A percentile compares a stretch with the other conserved stretches of the same genome.
These are phyloP conservation scores for Xylaria sp. DNA, from an alignment of 2,329 filamentous ascomycete species.

Conservation along the genomic window DNA sequence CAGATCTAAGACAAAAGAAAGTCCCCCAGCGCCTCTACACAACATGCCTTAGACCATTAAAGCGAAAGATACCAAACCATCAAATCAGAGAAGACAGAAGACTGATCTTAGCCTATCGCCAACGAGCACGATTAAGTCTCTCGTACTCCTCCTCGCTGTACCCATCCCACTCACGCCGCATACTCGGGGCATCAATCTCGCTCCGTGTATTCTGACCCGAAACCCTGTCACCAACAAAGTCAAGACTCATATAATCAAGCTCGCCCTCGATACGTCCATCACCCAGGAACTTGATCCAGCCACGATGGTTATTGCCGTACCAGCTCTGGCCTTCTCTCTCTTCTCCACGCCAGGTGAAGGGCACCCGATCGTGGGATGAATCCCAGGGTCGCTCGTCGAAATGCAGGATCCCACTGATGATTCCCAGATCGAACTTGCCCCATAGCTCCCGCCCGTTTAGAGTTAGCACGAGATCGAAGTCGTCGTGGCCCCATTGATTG, in stretches of 20 bases:
- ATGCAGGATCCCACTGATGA: slow-evolving; percentile 56
- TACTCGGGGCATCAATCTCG: slow-evolving; percentile 39
- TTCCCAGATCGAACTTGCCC: slow-evolving; percentile 57
- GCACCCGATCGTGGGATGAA: slow-evolving; percentile 45
- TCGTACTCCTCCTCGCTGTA: slow-evolving; percentile 50
- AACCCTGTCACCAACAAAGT: slow-evolving; percentile 45
- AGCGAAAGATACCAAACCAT: not conserved
- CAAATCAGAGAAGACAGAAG: not conserved
- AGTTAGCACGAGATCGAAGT: slow-evolving; percentile 53
- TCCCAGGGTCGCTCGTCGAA: slow-evolving; percentile 51
- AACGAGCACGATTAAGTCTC: slow-evolving; percentile 38
- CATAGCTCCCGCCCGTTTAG: slow-evolving; percentile 55
- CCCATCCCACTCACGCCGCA: slow-evolving; percentile 47
- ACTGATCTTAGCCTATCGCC: slow-evolving; percentile 19
- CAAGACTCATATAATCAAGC: slow-evolving; percentile 45
- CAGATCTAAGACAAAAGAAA: not conserved
- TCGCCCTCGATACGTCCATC: slow-evolving; percentile 51
- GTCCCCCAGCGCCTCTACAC: not conserved
- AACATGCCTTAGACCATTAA: not conserved
- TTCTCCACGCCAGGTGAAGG: slow-evolving; percentile 53
- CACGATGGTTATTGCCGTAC: slow-evolving; percentile 44
- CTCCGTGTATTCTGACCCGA: slow-evolving; percentile 48
- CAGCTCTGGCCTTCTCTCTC: slow-evolving; percentile 47
- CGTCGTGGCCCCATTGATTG: slow-evolving; percentile 43
- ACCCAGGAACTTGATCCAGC: slow-evolving; percentile 53